Evolutionary conservation across 2,329 filamentous ascomycete species (phyloP), one percentile per base, ranked within the genome.

Genomic region (Colletotrichum graminicola): DNA sequence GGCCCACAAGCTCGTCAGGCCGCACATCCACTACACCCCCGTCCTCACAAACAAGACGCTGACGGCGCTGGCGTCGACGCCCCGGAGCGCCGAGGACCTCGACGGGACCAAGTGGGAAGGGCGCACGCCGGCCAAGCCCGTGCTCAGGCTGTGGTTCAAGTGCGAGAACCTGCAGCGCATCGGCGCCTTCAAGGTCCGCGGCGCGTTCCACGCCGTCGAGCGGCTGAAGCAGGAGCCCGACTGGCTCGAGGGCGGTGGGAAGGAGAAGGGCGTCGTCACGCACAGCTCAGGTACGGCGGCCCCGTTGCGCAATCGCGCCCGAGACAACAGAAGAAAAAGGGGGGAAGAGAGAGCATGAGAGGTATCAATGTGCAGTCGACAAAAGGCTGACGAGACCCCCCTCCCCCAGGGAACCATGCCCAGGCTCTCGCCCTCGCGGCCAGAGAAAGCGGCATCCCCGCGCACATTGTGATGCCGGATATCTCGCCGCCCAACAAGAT

Each of bases 91-190:
- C 2, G 83, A 85, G 5, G 84, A 87, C 5, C 83, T 92, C 0
- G 76, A 80, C 55, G 87, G 85, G 18, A 92, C 91, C 5, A 81
- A 83, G 74, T 91, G 87, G 83, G 79, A 87, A 75, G 87, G 86
- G 7, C 82, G 86, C 49, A 77, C 79, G n/a, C 87, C 91, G 0
- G 89, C 92, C 1, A 83, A 79, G 5, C 94, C 94, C 0, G 88
- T 83, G 61, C 83, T 97, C 49, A 86, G 90, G 16, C 86, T 98
- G 63, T 96, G 93, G 85, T 97, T 98, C 88, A 98, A 98, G 84
- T 97, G 94, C 81, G 95, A 98, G 85, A 98, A 98, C 81, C 85
- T 94, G 70, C 96, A 98, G 84, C 90, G 91, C 66, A 90, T 97
- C 66, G 96, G 95, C 62, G 95, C 95, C 1, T 98, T 98, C 85